Base-by-base conservation (phyloP, 2,329 filamentous ascomycete genomes). In the Ophiostoma perfectum region DNA sequence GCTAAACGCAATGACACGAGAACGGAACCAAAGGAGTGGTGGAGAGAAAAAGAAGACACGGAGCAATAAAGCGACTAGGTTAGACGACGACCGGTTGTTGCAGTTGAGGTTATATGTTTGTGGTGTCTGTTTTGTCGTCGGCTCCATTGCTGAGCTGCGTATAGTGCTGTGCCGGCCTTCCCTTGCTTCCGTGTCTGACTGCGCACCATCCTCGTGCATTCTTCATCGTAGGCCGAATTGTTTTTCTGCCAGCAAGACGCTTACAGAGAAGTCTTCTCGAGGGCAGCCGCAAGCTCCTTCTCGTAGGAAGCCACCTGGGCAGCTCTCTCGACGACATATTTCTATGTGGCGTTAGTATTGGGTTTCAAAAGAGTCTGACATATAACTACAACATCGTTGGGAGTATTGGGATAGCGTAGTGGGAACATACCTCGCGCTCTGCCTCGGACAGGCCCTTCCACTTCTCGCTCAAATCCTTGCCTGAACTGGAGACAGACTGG, bases 361-460 rank as follows among this genome's bases (percentile, higher is more conserved):
- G 9, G 42, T 12, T 11, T 45, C 11, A 27, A 27, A 27, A 27
- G 27, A 27, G 27, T 27, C 27, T 27, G 27, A 2, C 27, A 27
- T 27, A 27, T 27, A 27, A 27, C 27, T 27, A 27, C 27, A 27
- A 27, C 27, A 27, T 27, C 27, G 27, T 27, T 27, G 27, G 27
- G 27, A 60, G 55, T 38, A 60, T 45, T 5, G 14, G 9, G 42
- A 3, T 11, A 11, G 12, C 16, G 8, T 18, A 27, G 16, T 12
- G 27, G 39, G 39, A 8, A 73, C 76, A 69, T 78, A 81, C 79
- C 75, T 78, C 71, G 74, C 81, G 82, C 72, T 84, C 80, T 0
- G 76, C 71, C 1, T 74, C 74, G 55, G 77, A 73, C 66, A 86
- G 67, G 0, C 64, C 66, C 71, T 78, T 82, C 84, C 83, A 87